phyloP scores from a whole-genome alignment of 495 filamentous ascomycete genomes.

The Talaromyces liani region DNA sequence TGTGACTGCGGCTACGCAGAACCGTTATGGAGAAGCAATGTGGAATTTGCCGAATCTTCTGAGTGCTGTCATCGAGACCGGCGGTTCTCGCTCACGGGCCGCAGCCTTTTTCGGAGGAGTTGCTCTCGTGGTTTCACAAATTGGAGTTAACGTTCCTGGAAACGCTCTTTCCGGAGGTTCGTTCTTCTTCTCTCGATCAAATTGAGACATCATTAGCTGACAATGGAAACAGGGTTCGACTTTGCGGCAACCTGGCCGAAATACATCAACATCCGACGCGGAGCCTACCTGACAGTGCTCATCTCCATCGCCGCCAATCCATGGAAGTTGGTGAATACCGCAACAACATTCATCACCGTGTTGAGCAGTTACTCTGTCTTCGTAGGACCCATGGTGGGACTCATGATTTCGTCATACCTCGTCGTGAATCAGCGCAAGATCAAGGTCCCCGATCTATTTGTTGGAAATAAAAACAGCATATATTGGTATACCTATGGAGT shows the following conservation, averaged over 20 bases:
- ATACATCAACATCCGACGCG: constrained; percentile 52
- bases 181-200: neutral
- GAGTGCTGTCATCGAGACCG: constrained; percentile 33
- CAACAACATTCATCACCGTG: constrained; percentile 39
- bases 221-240: constrained; percentile 38
- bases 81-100: constrained; percentile 34
- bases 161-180: constrained; percentile 41
- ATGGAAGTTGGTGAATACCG: constrained; percentile 43
- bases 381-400: constrained; percentile 33
- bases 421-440: constrained; percentile 28
- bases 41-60: constrained; percentile 46
- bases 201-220: neutral
- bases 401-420: constrained; percentile 35
- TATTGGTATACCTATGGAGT: constrained; percentile 34
- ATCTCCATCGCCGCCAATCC: constrained; percentile 42
- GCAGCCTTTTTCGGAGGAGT: constrained; percentile 46
- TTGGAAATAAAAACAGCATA: constrained; percentile 19
- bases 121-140: constrained; percentile 41
- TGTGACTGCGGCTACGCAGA: constrained; percentile 38
- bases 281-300: constrained; percentile 42
- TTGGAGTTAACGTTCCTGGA: constrained; percentile 52
- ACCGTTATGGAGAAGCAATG: constrained; percentile 39
- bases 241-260: constrained; percentile 49
- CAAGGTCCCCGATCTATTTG: constrained; percentile 33
- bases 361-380: constrained; percentile 43